Evolutionary conservation across 2,329 filamentous ascomycete species (phyloP).

Genomic region (Colletotrichum godetiae): DNA sequence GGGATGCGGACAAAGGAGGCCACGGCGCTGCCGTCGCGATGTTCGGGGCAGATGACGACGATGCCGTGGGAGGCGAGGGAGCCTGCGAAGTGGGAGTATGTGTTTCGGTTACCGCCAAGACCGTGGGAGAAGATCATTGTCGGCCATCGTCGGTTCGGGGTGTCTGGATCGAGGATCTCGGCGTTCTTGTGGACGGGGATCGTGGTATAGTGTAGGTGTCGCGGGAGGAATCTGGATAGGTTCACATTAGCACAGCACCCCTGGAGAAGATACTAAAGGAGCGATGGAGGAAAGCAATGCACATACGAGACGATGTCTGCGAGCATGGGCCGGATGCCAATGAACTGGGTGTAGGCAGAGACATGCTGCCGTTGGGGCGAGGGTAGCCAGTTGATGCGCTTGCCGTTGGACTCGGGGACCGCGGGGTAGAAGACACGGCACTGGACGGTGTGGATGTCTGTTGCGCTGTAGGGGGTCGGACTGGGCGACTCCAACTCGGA

Average conservation of each 20-base stretch:
- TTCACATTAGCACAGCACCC: not conserved
- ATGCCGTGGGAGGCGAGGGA: conserved; percentile 85
- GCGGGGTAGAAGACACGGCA: conserved; percentile 88
- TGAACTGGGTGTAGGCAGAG: conserved; percentile 79
- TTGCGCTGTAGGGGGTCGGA: conserved; percentile 62
- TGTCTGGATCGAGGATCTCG: conserved; percentile 63
- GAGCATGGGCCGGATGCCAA: conserved; percentile 71
- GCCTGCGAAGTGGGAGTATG: conserved; percentile 85
- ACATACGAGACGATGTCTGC: conserved; percentile 71
- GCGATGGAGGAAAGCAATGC: too few relatives aligned
- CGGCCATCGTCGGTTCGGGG: conserved; percentile 72
- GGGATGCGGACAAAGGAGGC: conserved; percentile 77
- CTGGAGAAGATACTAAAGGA: too few relatives aligned
- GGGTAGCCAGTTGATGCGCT: conserved; percentile 80
- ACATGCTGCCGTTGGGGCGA: conserved; percentile 80
- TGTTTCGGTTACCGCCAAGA: conserved; percentile 82
- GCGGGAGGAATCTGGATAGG: conserved; percentile 70
- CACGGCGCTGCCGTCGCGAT: conserved; percentile 83
- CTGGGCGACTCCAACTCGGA: conserved; percentile 67
- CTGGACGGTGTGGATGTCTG: conserved; percentile 76
- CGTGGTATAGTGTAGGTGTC: conserved; percentile 78
- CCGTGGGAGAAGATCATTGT: conserved; percentile 90
- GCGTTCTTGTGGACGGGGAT: conserved; percentile 81
- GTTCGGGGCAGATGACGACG: conserved; percentile 84
- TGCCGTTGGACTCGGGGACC: conserved; percentile 60